Evolutionary conservation across 768 basidiomycete species (phyloP).

Genomic region (Kwoniella sp.): DNA sequence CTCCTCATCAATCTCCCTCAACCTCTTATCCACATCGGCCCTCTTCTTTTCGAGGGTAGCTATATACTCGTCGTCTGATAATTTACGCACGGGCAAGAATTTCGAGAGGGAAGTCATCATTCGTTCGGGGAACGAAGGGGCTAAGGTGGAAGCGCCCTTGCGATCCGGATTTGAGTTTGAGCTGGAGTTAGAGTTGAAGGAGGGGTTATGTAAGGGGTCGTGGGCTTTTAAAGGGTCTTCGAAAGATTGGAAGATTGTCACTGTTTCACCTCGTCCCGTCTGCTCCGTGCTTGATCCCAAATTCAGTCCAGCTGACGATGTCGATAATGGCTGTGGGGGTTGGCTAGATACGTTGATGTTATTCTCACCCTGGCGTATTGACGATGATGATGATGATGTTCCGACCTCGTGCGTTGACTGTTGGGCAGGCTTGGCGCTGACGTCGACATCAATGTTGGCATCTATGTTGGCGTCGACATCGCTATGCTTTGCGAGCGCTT

Average conservation of each 20-base stretch:
- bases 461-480: no score
- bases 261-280: neutral
- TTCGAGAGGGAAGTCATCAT: constrained; percentile 49
- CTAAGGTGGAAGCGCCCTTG: constrained; percentile 1
- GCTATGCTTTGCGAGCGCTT: constrained; percentile 57
- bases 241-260: constrained; percentile 8
- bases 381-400: no score
- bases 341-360: no score
- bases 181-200: neutral
- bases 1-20: constrained; percentile 40
- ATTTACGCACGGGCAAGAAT: constrained; percentile 62
- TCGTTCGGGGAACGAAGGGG: constrained; percentile 35
- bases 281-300: neutral
- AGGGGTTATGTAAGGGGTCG: neutral
- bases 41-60: constrained; percentile 64
- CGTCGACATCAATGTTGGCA: neutral
- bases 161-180: neutral
- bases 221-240: constrained; percentile 1
- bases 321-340: no score
- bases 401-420: no score
- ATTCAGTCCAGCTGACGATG: neutral
- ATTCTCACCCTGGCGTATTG: no score
- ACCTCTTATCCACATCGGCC: constrained; percentile 61
- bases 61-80: constrained; percentile 76
- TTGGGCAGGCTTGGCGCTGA: no score